Evolutionary conservation across 1,284 basidiomycete species (phyloP).

Genomic region (Gymnopus androsaceus): DNA sequence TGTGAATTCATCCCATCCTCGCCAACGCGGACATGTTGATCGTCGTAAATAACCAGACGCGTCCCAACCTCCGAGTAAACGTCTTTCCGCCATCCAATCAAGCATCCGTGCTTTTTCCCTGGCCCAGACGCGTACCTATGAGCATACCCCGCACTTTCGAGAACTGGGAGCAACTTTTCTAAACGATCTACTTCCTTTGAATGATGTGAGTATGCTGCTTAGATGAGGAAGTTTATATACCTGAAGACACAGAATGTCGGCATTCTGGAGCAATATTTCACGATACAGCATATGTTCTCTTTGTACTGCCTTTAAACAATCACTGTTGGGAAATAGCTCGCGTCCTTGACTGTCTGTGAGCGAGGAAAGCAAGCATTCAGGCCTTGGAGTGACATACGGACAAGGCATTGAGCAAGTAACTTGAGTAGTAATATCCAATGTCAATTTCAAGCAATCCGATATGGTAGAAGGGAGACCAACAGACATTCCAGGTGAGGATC

Average conservation of each 20-base stretch:
- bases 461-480: constrained; percentile 33
- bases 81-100: constrained; percentile 68
- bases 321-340: constrained; percentile 81
- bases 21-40: constrained; percentile 49
- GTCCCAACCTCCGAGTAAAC: constrained; percentile 51
- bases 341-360: constrained; percentile 52
- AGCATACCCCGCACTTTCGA: constrained; percentile 61
- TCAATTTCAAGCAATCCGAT: constrained; percentile 19
- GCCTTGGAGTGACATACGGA: constrained; percentile 55
- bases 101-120: constrained; percentile 80
- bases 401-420: constrained; percentile 76
- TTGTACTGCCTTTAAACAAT: constrained; percentile 75
- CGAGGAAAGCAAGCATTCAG: constrained; percentile 6
- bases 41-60: constrained; percentile 65
- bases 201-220: background rate
- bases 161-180: constrained; percentile 62
- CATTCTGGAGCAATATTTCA: constrained; percentile 67
- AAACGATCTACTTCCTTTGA: constrained; percentile 75
- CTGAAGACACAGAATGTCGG: constrained; percentile 85
- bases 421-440: constrained; percentile 33
- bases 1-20: constrained; percentile 39
- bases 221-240: constrained; percentile 36
- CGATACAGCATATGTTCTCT: constrained; percentile 74
- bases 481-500: constrained; percentile 79
- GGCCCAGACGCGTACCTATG: constrained; percentile 66